Percentiles rank a stretch among this genome's conserved stretches.
Evolutionary conservation across 2,329 filamentous ascomycete genomes (phyloP).

Genomic region (Clonostachys sp.): DNA sequence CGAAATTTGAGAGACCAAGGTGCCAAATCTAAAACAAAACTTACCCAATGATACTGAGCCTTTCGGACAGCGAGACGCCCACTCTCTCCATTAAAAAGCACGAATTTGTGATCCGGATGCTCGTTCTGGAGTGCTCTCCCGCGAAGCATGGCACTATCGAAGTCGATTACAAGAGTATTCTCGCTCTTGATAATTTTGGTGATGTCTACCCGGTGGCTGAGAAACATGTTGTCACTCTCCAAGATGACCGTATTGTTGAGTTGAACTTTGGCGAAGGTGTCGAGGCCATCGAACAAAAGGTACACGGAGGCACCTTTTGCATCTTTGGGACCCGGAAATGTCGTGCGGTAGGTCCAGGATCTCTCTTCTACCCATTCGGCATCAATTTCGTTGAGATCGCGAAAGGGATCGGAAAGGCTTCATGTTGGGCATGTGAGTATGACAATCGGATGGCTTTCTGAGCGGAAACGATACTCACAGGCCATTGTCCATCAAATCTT

Average conservation of each 20-base stretch:
- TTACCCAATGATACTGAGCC: constrained; percentile 58
- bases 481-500: neutral
- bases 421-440: too few relatives aligned
- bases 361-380: constrained; percentile 55
- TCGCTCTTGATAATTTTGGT: constrained; percentile 12
- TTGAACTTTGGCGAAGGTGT: constrained; percentile 48
- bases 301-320: neutral
- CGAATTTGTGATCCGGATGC: constrained; percentile 46
- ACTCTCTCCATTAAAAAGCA: constrained; percentile 39
- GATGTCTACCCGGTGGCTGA: constrained; percentile 42
- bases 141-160: constrained; percentile 44
- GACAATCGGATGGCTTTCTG: too few relatives aligned
- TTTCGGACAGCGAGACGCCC: constrained; percentile 34
- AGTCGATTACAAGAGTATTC: constrained; percentile 47
- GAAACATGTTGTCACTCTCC: constrained; percentile 49
- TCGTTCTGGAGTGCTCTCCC: constrained; percentile 42
- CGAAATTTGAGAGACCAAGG: neutral
- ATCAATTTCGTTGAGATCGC: constrained; percentile 53
- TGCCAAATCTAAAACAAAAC: neutral
- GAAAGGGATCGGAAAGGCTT: constrained; percentile 47
- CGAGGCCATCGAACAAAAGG: constrained; percentile 48
- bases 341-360: constrained; percentile 49
- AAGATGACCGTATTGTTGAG: constrained; percentile 42
- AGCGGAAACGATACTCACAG: too few relatives aligned
- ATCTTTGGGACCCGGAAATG: constrained; percentile 15